Conservation (phyloP, 129 eudicot species). For the Solidago caesia region DNA sequence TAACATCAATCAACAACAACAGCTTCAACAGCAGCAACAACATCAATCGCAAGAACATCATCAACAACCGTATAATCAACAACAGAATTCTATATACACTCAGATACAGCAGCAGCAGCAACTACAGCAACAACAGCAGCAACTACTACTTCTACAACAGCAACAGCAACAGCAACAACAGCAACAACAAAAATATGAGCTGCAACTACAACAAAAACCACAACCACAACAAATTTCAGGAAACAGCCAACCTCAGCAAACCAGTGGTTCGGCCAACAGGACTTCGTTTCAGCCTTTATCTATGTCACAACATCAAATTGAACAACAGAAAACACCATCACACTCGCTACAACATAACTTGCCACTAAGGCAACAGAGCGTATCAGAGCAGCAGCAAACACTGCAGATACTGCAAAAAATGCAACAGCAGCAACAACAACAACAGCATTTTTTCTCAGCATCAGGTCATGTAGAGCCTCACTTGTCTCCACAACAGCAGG, state of each 20-base stretch:
- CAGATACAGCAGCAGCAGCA: constrained; percentile 47
- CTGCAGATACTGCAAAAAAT: constrained; percentile 58
- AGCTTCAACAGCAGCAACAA: constrained; percentile 38
- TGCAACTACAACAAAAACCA: constrained; percentile 27
- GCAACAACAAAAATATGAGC: background rate
- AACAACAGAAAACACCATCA: constrained; percentile 49
- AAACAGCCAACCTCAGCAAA: constrained; percentile 52
- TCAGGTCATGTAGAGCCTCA: constrained; percentile 53
- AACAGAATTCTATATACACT: constrained; percentile 38
- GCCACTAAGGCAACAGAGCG: constrained; percentile 46
- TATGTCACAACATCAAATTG: constrained; percentile 54
- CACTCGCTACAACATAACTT: constrained; percentile 48
- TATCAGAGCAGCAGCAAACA: constrained; percentile 69
- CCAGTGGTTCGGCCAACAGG: constrained; percentile 28
- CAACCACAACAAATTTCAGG: constrained; percentile 35
- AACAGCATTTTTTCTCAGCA: constrained; percentile 39
- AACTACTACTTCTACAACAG: constrained; percentile 20
- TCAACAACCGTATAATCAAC: constrained; percentile 35
- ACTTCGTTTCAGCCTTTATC: constrained; percentile 39
- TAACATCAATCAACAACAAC: constrained; percentile 46
- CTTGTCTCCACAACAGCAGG: constrained; percentile 44
- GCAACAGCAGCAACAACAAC: constrained; percentile 55
- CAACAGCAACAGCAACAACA: constrained; percentile 23
- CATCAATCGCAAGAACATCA: constrained; percentile 47
- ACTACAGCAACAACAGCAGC: constrained; percentile 26